These are phyloP conservation scores for Tubosaeta sp. DNA, from an alignment of 768 basidiomycete genomes.

Conservation along the genomic window DNA sequence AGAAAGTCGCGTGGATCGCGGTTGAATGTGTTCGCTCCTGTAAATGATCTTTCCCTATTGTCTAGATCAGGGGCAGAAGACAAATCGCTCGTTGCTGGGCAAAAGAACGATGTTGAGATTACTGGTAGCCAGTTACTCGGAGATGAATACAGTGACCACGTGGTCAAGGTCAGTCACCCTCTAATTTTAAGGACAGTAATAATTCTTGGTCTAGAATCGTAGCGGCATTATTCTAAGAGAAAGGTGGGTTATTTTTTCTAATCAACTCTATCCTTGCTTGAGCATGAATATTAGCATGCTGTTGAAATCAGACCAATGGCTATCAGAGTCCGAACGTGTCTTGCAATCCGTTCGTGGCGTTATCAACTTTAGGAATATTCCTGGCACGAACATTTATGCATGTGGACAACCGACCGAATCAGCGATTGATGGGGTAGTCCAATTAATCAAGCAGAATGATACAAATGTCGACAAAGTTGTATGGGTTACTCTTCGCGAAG, in stretches of 20 bases:
- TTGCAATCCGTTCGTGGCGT: conserved; percentile 80
- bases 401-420: conserved; percentile 88
- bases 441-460: conserved; percentile 55
- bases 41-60: conserved; percentile 80
- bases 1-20: conserved; percentile 77
- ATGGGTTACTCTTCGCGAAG: conserved; percentile 94
- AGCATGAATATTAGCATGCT: conserved; percentile 51
- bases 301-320: conserved; percentile 92
- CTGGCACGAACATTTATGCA: conserved; percentile 78
- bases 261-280: neutral
- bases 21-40: conserved; percentile 86
- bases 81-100: conserved; percentile 58
- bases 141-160: conserved; percentile 94
- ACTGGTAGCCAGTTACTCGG: conserved; percentile 83
- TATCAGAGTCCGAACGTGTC: conserved; percentile 63
- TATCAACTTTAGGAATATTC: conserved; percentile 88
- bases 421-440: conserved; percentile 78
- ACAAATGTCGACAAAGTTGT: conserved; percentile 61
- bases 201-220: conserved; percentile 58
- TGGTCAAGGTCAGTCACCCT: conserved; percentile 63
- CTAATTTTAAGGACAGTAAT: neutral
- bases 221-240: conserved; percentile 92
- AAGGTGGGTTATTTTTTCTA: conserved; percentile 46
- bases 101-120: conserved; percentile 69
- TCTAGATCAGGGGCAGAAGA: conserved; percentile 64